Percentiles rank a stretch among this genome's conserved stretches.
phyloP scores from a whole-genome alignment of 768 basidiomycete genomes.

The Boletales sp. region DNA sequence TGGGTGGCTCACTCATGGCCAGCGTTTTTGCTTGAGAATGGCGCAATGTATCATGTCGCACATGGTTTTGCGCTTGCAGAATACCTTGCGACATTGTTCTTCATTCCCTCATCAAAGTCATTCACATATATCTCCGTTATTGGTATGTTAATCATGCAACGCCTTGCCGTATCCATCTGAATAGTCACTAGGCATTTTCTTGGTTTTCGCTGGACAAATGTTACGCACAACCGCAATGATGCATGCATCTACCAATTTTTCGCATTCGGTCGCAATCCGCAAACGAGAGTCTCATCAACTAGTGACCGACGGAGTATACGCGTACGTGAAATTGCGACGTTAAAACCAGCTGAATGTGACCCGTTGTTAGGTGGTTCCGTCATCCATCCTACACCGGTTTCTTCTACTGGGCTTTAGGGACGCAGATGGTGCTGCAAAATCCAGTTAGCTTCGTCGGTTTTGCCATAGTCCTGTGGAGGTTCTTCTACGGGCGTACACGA shows the following conservation, averaged over 20 bases:
- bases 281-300: conserved; percentile 74
- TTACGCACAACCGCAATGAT: conserved; percentile 94
- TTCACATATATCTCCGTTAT: conserved; percentile 53
- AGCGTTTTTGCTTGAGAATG: conserved; percentile 96
- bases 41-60: conserved; percentile 78
- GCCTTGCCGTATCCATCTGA: not conserved
- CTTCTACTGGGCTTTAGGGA: conserved; percentile 97
- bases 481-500: conserved; percentile 79
- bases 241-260: conserved; percentile 90
- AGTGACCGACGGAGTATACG: conserved; percentile 87
- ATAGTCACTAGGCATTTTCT: conserved; percentile 48
- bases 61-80: conserved; percentile 76
- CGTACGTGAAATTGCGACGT: conserved; percentile 45
- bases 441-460: conserved; percentile 69
- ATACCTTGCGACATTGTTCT: conserved; percentile 69
- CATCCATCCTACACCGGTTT: conserved; percentile 98
- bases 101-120: conserved; percentile 61
- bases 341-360: not conserved
- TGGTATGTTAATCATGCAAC: conserved; percentile 40
- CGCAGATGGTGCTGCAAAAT: conserved; percentile 89
- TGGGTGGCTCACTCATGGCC: conserved; percentile 2
- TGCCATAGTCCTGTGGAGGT: conserved; percentile 68
- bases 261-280: conserved; percentile 75
- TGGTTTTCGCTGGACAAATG: conserved; percentile 69
- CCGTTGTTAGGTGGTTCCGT: conserved; percentile 46